A percentile compares a stretch with the other conserved stretches of the same genome.
These are phyloP conservation scores for Nitzschia sp. DNA, from an alignment of 108 stramenopile species.

Conservation along the genomic window DNA sequence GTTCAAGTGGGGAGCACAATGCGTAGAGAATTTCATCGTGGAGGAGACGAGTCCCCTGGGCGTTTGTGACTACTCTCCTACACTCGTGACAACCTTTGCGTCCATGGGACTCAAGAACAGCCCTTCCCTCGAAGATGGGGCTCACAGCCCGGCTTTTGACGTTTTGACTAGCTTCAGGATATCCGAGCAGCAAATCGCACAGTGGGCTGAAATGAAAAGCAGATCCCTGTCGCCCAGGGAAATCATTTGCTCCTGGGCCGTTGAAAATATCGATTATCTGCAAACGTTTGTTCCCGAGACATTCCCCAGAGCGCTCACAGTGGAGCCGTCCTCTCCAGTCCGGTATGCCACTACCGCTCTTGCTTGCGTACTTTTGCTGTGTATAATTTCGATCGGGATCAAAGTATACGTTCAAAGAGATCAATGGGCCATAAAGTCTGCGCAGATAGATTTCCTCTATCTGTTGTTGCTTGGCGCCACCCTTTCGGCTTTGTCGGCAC, in stretches of 20 bases:
- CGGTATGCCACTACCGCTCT: conserved; percentile 18
- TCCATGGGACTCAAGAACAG: background rate
- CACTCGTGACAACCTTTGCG: conserved; percentile 8
- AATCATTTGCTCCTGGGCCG: conserved; percentile 33
- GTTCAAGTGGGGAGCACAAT: conserved; percentile 8
- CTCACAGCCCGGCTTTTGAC: conserved; percentile 22
- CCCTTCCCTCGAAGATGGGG: background rate
- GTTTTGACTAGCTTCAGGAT: conserved; percentile 9
- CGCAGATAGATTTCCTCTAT: conserved; percentile 1
- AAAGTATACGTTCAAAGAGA: background rate
- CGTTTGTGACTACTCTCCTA: conserved; percentile 25
- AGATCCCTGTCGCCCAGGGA: conserved; percentile 11
- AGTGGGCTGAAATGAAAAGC: conserved; percentile 20
- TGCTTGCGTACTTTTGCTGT: conserved; percentile 8
- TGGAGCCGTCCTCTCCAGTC: conserved; percentile 19
- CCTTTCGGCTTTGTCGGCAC: background rate
- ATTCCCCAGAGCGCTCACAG: conserved; percentile 32
- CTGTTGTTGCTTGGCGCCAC: background rate
- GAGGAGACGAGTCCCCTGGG: conserved; percentile 19
- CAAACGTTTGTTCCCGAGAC: conserved; percentile 25
- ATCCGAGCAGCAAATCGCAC: conserved; percentile 2
- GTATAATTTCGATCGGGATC: no score
- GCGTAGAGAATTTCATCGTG: conserved; percentile 3
- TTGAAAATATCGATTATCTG: conserved; percentile 26
- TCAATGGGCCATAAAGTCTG: background rate